Evolutionary conservation across 1,284 basidiomycete species (phyloP).

Genomic region (Dichomitus squalens): DNA sequence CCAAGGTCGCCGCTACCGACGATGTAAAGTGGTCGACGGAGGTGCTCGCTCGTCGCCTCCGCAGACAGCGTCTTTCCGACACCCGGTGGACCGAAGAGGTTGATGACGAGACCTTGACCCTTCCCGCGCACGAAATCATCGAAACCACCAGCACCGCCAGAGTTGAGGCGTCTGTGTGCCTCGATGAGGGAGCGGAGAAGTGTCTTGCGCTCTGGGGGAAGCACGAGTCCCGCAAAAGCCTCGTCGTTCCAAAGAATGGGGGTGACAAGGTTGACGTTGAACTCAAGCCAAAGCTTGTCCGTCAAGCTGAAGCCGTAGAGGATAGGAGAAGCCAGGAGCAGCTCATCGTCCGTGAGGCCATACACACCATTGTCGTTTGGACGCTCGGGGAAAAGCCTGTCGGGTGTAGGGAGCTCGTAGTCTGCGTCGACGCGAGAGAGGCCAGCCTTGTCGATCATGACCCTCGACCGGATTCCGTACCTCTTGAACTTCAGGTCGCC

Average conservation of each 20-base stretch:
- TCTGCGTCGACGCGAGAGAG: constrained; percentile 1
- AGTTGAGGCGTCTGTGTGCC: constrained; percentile 44
- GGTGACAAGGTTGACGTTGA: constrained; percentile 52
- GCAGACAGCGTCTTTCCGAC: constrained; percentile 55
- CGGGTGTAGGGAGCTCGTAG: constrained; percentile 3
- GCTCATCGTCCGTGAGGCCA: constrained; percentile 30
- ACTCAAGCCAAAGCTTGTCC: constrained; percentile 63
- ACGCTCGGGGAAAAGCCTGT: background rate
- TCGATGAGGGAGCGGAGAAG: constrained; percentile 59
- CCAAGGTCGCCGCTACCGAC: constrained; percentile 60
- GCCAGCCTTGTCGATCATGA: constrained; percentile 49
- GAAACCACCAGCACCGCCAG: constrained; percentile 42
- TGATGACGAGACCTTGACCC: constrained; percentile 60
- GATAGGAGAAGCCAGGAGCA: constrained; percentile 52
- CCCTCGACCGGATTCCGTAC: constrained; percentile 45
- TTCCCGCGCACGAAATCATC: constrained; percentile 67
- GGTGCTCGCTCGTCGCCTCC: constrained; percentile 63
- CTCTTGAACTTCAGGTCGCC: constrained; percentile 37
- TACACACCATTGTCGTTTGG: background rate
- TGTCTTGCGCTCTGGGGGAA: constrained; percentile 51
- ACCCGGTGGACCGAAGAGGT: constrained; percentile 62
- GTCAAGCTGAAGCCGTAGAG: constrained; percentile 60
- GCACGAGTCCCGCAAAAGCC: constrained; percentile 58
- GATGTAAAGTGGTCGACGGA: constrained; percentile 57
- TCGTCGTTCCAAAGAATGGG: constrained; percentile 57